Evolutionary conservation across 2,329 filamentous ascomycete species (phyloP), one percentile per base, ranked within the genome.

Genomic region (Phialophora tarda): DNA sequence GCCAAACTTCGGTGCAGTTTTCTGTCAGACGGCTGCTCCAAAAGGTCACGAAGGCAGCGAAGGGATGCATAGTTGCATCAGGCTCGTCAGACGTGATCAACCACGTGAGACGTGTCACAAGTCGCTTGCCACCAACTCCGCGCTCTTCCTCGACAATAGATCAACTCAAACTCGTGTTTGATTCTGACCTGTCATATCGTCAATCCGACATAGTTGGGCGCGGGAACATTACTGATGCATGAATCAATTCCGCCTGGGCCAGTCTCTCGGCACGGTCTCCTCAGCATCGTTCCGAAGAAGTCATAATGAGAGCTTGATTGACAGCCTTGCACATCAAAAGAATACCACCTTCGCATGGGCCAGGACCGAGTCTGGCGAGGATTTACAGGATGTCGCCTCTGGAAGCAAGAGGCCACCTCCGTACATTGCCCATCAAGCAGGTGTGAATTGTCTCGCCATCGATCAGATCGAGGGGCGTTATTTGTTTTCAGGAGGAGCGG

Each of bases 401-500:
- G 68, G 70, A 14, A 70, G 77, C 75, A n/a, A 72, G 73, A 17
- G 76, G 77, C 50, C 75, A 78, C 21, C 75, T 83, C n/a, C 56
- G 5, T 82, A 48, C 17, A 62, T 69, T 55, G 91, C 92, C 1
- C 93, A 97, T 77, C 85, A 86, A 62, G 86, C 91, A 3, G 93
- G 93, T 14, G 91, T 93, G 44, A 95, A 90, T 74, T 87, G 89
- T 47, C 81, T 97, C 48, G 88, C 90, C 0, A 84, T 97, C 47
- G 93, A 97, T 74, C 87, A 88, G 58, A 92, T 95, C 74, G 91
- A 95, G 69, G 92, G 91, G 2, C 84, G 88, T 75, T 88, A 91
- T 71, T 84, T 97, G 69, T 79, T 97, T 1, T 96, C 93, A 0
- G 94, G 92, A 3, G 93, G 93, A 32, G 89, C 91, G 4, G 92